Conservation (phyloP, 164 flowering plant genomes). For the Stephania japonica region DNA sequence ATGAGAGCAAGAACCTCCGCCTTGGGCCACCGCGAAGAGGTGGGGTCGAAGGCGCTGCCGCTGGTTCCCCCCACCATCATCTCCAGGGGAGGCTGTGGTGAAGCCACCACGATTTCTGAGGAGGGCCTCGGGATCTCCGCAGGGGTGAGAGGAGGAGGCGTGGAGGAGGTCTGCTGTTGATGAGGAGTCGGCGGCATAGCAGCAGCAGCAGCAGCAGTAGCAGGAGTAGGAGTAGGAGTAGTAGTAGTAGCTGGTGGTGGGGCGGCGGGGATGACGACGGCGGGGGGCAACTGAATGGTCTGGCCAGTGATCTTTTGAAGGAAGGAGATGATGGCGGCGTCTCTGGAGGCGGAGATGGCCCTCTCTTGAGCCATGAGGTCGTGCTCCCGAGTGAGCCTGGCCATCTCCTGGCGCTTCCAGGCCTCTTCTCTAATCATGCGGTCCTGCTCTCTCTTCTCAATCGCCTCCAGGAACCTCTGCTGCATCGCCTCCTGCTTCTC, state of each 20-base stretch:
- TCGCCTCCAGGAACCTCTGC: conserved; percentile 51
- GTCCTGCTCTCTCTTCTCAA: conserved; percentile 73
- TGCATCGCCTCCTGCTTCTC: conserved; percentile 69
- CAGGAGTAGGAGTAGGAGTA: background rate
- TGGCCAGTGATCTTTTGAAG: conserved; percentile 66
- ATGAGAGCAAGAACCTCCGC: conserved; percentile 53
- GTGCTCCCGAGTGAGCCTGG: conserved; percentile 48
- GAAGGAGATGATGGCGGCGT: conserved; percentile 56
- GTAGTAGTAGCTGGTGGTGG: conserved; percentile 4
- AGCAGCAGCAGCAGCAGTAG: no score
- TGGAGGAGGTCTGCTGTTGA: conserved; percentile 13
- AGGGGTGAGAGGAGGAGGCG: conserved; percentile 17
- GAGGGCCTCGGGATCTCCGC: conserved; percentile 17
- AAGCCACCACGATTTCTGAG: conserved; percentile 28
- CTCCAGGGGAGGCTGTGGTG: conserved; percentile 25
- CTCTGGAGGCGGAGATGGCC: conserved; percentile 56
- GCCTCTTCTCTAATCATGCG: conserved; percentile 65
- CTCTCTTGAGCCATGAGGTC: conserved; percentile 61
- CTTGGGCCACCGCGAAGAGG: conserved; percentile 66
- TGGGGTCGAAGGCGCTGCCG: conserved; percentile 29
- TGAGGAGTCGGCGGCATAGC: conserved; percentile 19
- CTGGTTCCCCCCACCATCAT: conserved; percentile 13
- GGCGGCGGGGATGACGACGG: conserved; percentile 9
- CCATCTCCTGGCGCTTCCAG: conserved; percentile 70
- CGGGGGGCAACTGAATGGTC: conserved; percentile 23